phyloP scores from a whole-genome alignment of 345 rosid species.

The Euphorbia tirucalli region DNA sequence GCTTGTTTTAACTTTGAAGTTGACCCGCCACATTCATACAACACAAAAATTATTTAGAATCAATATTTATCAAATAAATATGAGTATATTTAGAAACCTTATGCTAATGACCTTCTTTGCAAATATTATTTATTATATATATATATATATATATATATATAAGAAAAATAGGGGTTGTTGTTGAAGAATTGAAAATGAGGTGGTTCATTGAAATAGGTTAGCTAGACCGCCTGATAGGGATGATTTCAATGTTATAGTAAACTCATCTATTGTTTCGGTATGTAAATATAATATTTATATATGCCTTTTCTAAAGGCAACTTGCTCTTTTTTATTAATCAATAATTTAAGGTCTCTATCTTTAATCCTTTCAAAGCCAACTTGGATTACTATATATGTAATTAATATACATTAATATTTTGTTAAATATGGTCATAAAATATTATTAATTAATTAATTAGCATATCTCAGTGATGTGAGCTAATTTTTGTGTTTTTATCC shows the following conservation, averaged over 20 bases:
- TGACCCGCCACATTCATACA: slow-evolving; percentile 25
- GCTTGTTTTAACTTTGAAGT: slow-evolving; percentile 22
- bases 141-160: no score
- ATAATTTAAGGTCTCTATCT: slow-evolving; percentile 8
- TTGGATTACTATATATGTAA: slow-evolving; percentile 6
- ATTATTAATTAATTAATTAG: background rate
- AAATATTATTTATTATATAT: background rate
- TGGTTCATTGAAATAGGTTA: slow-evolving; percentile 12
- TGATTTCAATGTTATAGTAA: slow-evolving; percentile 10
- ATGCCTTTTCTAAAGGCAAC: slow-evolving; percentile 10
- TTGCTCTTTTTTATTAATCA: slow-evolving; percentile 21
- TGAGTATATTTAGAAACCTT: no score
- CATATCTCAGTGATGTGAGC: slow-evolving; percentile 25
- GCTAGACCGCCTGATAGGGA: slow-evolving; percentile 10
- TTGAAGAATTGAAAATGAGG: slow-evolving; percentile 4
- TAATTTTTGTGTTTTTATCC: slow-evolving; percentile 12
- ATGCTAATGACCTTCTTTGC: background rate
- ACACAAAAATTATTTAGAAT: background rate
- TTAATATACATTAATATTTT: background rate
- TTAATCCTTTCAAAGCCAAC: background rate
- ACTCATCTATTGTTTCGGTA: background rate
- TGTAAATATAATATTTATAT: background rate
- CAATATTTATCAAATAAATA: no score
- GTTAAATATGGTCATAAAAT: background rate
- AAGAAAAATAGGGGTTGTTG: slow-evolving; percentile 19